Evolutionary conservation across 1,284 basidiomycete genomes (phyloP).

Genomic region (Moesziomyces sp.): DNA sequence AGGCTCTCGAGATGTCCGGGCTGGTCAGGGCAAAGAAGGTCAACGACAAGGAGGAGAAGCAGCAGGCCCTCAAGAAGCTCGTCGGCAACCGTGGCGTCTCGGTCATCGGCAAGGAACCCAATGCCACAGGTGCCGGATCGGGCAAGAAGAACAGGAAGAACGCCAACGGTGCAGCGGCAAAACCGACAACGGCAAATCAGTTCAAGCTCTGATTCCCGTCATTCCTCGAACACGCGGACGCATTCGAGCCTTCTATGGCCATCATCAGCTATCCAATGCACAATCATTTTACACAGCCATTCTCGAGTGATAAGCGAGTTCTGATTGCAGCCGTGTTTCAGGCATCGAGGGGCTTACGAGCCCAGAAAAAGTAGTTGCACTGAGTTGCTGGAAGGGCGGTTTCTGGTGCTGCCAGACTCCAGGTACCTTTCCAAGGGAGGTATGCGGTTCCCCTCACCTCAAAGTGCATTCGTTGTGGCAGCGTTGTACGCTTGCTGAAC

Average conservation of each 20-base stretch:
- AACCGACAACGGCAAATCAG: constrained; percentile 20
- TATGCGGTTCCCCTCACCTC: constrained; percentile 62
- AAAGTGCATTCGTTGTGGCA: constrained; percentile 54
- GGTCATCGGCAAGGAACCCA: constrained; percentile 42
- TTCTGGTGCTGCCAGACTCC: constrained; percentile 38
- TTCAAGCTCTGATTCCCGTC: constrained; percentile 33
- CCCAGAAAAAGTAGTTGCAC: constrained; percentile 67
- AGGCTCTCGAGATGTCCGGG: constrained; percentile 76
- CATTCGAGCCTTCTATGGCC: no score
- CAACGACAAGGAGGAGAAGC: constrained; percentile 58
- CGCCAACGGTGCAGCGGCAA: constrained; percentile 17
- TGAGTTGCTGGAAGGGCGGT: constrained; percentile 41
- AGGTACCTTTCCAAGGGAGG: constrained; percentile 53
- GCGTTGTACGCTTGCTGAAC: constrained; percentile 20
- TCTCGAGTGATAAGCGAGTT: background rate
- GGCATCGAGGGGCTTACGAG: constrained; percentile 51
- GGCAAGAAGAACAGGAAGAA: constrained; percentile 38
- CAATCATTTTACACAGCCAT: background rate
- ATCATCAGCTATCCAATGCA: no score
- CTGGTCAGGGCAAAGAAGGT: constrained; percentile 43
- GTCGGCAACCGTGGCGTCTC: constrained; percentile 64
- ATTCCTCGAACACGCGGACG: no score
- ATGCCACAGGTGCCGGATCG: constrained; percentile 19
- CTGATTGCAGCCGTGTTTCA: background rate
- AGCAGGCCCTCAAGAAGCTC: constrained; percentile 62